A percentile compares a stretch with the other conserved stretches of the same genome.
phyloP scores from a whole-genome alignment of 2,329 filamentous ascomycete genomes.

The Aspergillus ustus region DNA sequence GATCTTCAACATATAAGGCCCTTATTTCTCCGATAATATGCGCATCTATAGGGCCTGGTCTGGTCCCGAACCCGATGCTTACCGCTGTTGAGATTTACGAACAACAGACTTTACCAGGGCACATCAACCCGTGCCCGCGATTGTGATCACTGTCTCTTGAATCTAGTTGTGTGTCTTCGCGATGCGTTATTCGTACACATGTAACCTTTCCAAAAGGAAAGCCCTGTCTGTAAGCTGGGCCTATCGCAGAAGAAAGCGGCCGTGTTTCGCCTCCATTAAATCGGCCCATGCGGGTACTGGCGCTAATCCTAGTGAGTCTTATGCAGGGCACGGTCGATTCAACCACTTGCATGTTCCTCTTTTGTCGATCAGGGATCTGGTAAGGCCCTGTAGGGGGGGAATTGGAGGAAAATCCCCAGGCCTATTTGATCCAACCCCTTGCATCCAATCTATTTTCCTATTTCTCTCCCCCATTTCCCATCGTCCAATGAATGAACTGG shows the following conservation, averaged over 20 bases:
- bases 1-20: background rate
- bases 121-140: background rate
- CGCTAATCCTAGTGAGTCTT: slow-evolving; percentile 16
- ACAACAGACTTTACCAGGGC: background rate
- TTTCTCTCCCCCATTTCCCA: slow-evolving; percentile 14
- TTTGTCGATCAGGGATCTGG: slow-evolving; percentile 13
- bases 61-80: background rate
- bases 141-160: background rate
- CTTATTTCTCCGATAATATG: background rate
- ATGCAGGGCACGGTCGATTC: slow-evolving; percentile 25
- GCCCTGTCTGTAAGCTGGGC: slow-evolving; percentile 9
- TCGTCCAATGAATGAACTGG: slow-evolving; percentile 19
- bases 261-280: slow-evolving; percentile 23
- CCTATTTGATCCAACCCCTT: slow-evolving; percentile 24
- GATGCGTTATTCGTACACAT: background rate
- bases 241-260: slow-evolving; percentile 16
- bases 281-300: slow-evolving; percentile 21
- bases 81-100: background rate
- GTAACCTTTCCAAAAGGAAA: background rate
- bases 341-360: slow-evolving; percentile 14
- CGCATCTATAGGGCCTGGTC: background rate
- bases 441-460: slow-evolving; percentile 21
- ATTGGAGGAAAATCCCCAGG: slow-evolving; percentile 16
- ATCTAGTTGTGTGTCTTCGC: background rate
- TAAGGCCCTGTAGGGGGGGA: slow-evolving; percentile 10